Percentiles rank a stretch among this genome's conserved stretches.
Conservation (phyloP, 2,329 filamentous ascomycete genomes). For the Verticillium dahliae region DNA sequence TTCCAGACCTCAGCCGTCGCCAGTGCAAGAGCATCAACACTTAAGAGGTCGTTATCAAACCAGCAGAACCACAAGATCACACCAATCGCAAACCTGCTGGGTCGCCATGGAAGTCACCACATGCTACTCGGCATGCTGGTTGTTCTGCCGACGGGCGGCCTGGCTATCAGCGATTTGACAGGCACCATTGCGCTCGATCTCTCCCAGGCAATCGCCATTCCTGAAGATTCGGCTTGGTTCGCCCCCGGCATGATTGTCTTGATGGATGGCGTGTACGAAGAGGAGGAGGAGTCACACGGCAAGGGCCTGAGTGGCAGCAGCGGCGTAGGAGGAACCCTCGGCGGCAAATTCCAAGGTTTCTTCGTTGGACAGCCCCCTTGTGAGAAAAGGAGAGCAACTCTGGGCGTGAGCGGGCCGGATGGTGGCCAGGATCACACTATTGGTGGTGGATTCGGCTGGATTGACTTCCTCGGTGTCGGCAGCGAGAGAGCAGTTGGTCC, state of each 20-base stretch:
- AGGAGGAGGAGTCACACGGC: constrained; percentile 69
- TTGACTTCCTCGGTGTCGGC: constrained; percentile 88
- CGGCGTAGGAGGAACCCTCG: constrained; percentile 83
- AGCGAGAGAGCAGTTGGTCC: constrained; percentile 78
- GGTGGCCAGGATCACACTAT: constrained; percentile 55
- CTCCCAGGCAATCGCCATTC: constrained; percentile 72
- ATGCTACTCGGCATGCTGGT: constrained; percentile 80
- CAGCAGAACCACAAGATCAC: constrained; percentile 81
- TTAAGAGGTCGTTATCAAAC: constrained; percentile 53
- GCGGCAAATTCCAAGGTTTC: constrained; percentile 86
- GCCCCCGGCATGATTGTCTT: constrained; percentile 93
- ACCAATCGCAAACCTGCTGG: constrained; percentile 68
- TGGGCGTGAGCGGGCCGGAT: constrained; percentile 61
- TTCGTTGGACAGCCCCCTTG: constrained; percentile 88
- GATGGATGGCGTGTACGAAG: constrained; percentile 93
- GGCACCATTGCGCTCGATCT: constrained; percentile 84
- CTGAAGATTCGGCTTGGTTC: constrained; percentile 85
- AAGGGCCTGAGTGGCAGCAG: constrained; percentile 68
- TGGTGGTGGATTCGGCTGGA: constrained; percentile 88
- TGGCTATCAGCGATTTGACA: constrained; percentile 80
- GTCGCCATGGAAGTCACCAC: constrained; percentile 77
- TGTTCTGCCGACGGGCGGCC: constrained; percentile 70
- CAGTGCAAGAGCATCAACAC: constrained; percentile 44
- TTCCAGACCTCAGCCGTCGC: constrained; percentile 80
- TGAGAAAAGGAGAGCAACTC: constrained; percentile 72